phyloP scores from a whole-genome alignment of 768 basidiomycete genomes.

The Boletus insuetus region DNA sequence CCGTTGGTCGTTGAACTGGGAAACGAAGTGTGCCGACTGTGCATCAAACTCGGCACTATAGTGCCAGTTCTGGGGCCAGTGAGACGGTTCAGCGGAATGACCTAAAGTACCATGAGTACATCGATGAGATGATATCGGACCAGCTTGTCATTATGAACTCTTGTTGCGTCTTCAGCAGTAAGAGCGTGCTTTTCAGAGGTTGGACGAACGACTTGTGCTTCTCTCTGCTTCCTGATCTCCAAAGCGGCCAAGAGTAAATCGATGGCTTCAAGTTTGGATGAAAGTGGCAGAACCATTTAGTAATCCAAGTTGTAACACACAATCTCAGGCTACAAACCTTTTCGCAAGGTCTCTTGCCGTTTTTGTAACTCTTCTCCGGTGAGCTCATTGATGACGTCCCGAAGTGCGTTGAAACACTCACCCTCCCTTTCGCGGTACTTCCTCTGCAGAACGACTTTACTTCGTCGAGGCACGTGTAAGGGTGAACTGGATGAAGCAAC shows the following conservation, averaged over 20 bases:
- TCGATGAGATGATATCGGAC: not conserved
- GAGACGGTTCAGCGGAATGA: not conserved
- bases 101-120: slow-evolving; percentile 5
- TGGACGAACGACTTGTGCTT: not conserved
- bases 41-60: not conserved
- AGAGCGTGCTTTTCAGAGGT: not conserved
- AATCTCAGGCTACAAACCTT: slow-evolving; percentile 15
- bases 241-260: slow-evolving; percentile 6
- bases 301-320: not conserved
- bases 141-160: slow-evolving; percentile 6
- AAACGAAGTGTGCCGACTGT: not conserved
- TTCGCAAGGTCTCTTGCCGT: slow-evolving; percentile 21
- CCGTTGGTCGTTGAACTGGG: not conserved
- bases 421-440: slow-evolving; percentile 23
- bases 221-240: not conserved
- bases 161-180: not conserved
- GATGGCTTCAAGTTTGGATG: slow-evolving; percentile 6
- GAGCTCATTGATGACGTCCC: slow-evolving; percentile 15
- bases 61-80: not conserved
- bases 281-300: not conserved
- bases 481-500: not conserved
- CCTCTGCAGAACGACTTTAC: slow-evolving; percentile 15
- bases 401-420: slow-evolving; percentile 22
- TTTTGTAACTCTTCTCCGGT: slow-evolving; percentile 13
- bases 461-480: slow-evolving; percentile 1